Base-by-base conservation (phyloP, 139 green algal species). In the Auxenochlorella pyrenoidosa region DNA sequence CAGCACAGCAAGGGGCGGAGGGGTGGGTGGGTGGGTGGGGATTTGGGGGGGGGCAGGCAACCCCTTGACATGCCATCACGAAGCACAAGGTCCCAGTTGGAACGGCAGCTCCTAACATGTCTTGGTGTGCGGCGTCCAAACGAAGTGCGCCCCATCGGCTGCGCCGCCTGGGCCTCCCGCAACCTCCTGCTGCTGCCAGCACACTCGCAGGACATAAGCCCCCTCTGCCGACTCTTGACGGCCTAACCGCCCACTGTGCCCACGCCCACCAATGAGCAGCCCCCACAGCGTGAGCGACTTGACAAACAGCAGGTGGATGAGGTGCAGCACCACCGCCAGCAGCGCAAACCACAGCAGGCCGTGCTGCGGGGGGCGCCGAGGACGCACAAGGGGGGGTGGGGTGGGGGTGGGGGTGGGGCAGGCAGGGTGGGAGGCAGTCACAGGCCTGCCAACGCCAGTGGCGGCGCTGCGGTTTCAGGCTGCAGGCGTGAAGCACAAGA, bases 271-370 rank as follows among this genome's bases (percentile, higher is more conserved):
- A 24, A 90, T 79, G 34, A 90, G 71, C 68, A 90, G 80, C 22
- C 87, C 87, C 87, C 87, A 90, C 28, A 88, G 34, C 2, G 87
- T 90, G 26, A 90, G 79, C 0, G 72, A 63, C 73, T 90, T 90
- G 44, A 88, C 36, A 34, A 90, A 90, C 3, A 86, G 54, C 38
- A 91, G 73, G 82, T 91, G 83, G 24, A 91, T 36, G 24, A 91
- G 83, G 60, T 91, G 88, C 41, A 91, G 80, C 24, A 87, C 40
- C 34, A 91, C 60, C 5, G 82, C 83, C 51, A 91, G 40, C 75
- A 89, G 73, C 3, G 88, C 88, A 85, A 89, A 91, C 88, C 88
- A 91, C 34, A 91, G 83, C 44, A 91, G 87, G 60, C 88, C 88
- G 43, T 79, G 88, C 81, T 91, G 87, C 59, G 72, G 41, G 38